phyloP scores from a whole-genome alignment of 495 filamentous ascomycete genomes.

The Diplogelasinospora grovesii region DNA sequence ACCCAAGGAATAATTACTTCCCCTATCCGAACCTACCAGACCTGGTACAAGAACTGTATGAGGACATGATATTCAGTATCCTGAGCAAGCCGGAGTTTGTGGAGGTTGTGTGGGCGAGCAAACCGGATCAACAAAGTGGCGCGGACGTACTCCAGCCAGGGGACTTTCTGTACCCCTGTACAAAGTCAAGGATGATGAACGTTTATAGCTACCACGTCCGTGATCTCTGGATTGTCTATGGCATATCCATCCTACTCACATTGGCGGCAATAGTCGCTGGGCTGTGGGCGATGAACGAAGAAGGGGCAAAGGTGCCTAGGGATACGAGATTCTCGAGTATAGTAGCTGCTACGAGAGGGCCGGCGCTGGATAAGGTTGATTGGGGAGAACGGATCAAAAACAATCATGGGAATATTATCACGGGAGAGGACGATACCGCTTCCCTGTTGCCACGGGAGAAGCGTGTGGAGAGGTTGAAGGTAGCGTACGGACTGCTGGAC shows the following conservation, averaged over 20 bases:
- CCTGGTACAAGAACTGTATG: slow-evolving; percentile 26
- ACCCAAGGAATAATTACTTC: slow-evolving; percentile 25
- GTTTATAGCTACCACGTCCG: slow-evolving; percentile 25
- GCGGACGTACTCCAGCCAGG: neutral
- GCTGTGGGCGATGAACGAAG: slow-evolving; percentile 22
- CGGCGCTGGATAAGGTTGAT: slow-evolving; percentile 22
- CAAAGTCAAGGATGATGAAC: slow-evolving; percentile 21
- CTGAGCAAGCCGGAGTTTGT: slow-evolving; percentile 29
- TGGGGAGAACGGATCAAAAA: no score
- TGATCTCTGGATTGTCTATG: slow-evolving; percentile 35
- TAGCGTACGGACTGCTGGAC: slow-evolving; percentile 25
- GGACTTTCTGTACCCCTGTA: slow-evolving; percentile 25
- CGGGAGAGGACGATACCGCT: slow-evolving; percentile 1
- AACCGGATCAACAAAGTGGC: slow-evolving; percentile 21
- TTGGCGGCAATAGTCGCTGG: slow-evolving; percentile 18
- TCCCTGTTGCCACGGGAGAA: slow-evolving; percentile 8
- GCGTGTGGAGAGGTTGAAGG: slow-evolving; percentile 17
- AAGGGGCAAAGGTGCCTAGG: slow-evolving; percentile 26
- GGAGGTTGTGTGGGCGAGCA: slow-evolving; percentile 30
- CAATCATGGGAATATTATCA: no score
- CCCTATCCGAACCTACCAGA: slow-evolving; percentile 11
- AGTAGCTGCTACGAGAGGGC: slow-evolving; percentile 31
- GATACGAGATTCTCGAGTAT: slow-evolving; percentile 31
- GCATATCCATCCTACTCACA: slow-evolving; percentile 23
- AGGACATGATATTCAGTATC: slow-evolving; percentile 30